These are phyloP conservation scores for Neurospora tetrasperma DNA, from an alignment of 495 filamentous ascomycete species.

Conservation along the genomic window DNA sequence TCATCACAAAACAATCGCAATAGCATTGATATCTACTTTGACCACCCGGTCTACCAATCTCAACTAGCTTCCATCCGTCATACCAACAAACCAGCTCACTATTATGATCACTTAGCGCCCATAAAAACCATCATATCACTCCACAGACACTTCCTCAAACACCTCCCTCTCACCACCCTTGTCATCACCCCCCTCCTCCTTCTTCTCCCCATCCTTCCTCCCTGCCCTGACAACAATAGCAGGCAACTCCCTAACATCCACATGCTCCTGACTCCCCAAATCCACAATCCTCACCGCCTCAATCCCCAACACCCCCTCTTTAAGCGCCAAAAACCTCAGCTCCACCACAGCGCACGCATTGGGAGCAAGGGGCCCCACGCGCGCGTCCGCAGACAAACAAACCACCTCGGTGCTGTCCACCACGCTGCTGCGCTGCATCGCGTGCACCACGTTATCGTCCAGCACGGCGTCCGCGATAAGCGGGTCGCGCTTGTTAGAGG, in stretches of 20 bases:
- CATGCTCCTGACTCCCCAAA: slow-evolving; percentile 66
- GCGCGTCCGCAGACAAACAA: slow-evolving; percentile 72
- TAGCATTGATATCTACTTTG: not conserved
- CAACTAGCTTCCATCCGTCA: not conserved
- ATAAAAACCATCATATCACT: not conserved
- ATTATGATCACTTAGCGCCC: not conserved
- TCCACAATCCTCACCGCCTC: slow-evolving; percentile 80
- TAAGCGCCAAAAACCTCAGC: slow-evolving; percentile 68
- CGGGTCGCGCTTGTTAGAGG: slow-evolving; percentile 15
- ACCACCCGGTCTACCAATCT: not conserved
- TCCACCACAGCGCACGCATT: slow-evolving; percentile 73
- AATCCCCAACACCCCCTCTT: slow-evolving; percentile 61
- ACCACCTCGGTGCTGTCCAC: slow-evolving; percentile 67
- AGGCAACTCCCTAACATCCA: slow-evolving; percentile 74
- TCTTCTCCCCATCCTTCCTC: slow-evolving; percentile 12
- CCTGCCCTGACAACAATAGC: slow-evolving; percentile 46
- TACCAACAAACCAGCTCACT: not conserved
- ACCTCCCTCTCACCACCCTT: not conserved
- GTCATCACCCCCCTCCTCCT: slow-evolving; percentile 2
- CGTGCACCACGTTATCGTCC: slow-evolving; percentile 75
- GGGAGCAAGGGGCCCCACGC: slow-evolving; percentile 67
- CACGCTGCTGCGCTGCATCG: slow-evolving; percentile 63
- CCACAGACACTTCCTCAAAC: not conserved
- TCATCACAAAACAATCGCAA: not conserved
- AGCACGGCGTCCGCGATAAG: slow-evolving; percentile 64